Base-by-base conservation (phyloP, 2,329 filamentous ascomycete species). In the Trichoderma atrobrunneum region DNA sequence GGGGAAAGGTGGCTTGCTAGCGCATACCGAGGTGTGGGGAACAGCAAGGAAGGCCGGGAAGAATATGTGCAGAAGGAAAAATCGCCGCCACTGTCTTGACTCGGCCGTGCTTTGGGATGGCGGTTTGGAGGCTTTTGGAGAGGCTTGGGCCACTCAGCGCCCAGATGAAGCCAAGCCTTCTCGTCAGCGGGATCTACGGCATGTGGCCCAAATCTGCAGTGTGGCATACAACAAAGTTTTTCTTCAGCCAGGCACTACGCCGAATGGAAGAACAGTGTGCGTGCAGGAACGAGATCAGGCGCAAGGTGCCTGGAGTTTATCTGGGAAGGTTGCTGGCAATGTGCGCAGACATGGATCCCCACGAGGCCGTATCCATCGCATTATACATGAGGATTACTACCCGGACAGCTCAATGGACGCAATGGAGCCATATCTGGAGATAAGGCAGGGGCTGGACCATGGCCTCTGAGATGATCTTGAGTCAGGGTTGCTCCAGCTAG, bases 141-240 rank as follows among this genome's bases (percentile, higher is more conserved):
- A 10, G 65, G 39, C 56, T 61, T 61, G 26, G 66, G 28, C 36
- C 66, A 69, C 61, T 61, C n/a, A 61, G 39, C 28, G 66, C 6
- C 57, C 66, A 69, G 56, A 36, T 61, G 28, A 36, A 21, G 66
- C 28, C 66, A 34, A 62, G 66, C 39, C 66, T 57, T 62, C 26
- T 69, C 66, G 57, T 69, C 66, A 69, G 66, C 66, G 66, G 66
- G 66, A 69, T 62, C 66, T 69, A 69, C 66, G 66, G 57, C 28
- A 51, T 61, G 64, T 51, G 39, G 28, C 66, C 66, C 57, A 69
- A 62, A 68, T 18, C 65, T 34, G 36, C 48, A 61, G 26, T 51
- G 26, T 34, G 66, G 26, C 66, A 51, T 54, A 24, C 66, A 61
- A 54, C 57, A 69, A 30, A 59, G 39, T 32, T 66, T 69, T 62